These are phyloP conservation scores for Penicillium egyptiacum DNA, from an alignment of 495 filamentous ascomycete genomes.

Conservation along the genomic window DNA sequence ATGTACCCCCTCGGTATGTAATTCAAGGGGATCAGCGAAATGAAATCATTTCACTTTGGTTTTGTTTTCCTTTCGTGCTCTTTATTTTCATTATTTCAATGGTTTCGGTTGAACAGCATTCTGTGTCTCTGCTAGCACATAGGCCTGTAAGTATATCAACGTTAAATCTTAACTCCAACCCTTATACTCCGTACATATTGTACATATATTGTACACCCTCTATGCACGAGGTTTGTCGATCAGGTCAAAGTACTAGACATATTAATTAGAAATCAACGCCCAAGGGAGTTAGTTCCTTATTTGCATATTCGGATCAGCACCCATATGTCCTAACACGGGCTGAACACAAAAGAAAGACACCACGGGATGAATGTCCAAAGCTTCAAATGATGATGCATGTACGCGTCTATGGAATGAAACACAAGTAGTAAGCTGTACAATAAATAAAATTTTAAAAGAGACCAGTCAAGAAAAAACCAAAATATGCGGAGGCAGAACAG, in stretches of 20 bases:
- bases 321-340: constrained; percentile 15
- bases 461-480: constrained; percentile 19
- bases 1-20: constrained; percentile 31
- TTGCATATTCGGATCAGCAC: constrained; percentile 19
- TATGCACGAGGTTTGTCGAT: constrained; percentile 1
- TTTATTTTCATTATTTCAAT: background rate
- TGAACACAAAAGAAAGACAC: background rate
- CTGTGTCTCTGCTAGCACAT: background rate
- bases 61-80: constrained; percentile 1
- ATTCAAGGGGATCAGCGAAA: constrained; percentile 29
- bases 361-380: background rate
- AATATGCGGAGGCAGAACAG: constrained; percentile 24
- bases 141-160: background rate
- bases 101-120: background rate
- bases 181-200: background rate
- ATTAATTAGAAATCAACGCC: background rate
- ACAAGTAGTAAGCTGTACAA: constrained; percentile 13
- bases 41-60: constrained; percentile 18
- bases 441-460: constrained; percentile 18
- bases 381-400: constrained; percentile 4
- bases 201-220: background rate
- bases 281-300: background rate
- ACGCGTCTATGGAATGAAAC: constrained; percentile 6
- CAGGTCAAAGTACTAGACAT: background rate
- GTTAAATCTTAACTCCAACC: background rate